Evolutionary conservation across 2,329 filamentous ascomycete species (phyloP), one percentile per base, ranked within the genome.

Genomic region (Sclerotinia minor): DNA sequence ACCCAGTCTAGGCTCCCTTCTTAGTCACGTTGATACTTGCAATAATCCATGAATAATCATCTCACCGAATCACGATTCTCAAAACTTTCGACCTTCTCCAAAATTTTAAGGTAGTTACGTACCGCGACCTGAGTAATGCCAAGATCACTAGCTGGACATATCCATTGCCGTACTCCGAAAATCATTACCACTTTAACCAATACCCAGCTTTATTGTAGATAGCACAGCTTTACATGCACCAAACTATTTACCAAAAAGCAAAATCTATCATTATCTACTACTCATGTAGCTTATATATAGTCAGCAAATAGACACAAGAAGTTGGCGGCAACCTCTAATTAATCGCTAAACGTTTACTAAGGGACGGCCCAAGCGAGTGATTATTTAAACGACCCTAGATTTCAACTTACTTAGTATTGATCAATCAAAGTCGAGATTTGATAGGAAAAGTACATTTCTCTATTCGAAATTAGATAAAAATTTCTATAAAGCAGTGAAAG

Each of bases 71-170:
- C 53, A 26, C 44, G 26, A 47, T 65, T 58, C 1, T 65, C 29
- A 26, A 65, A 24, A 49, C 0, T 11, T 5, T 58, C 49, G 5
- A 65, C 24, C 44, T 49, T 50, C 15, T 58, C 53, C 24, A 65
- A 9, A 6, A 58, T 58, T 9, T 29, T 41, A 24, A 57, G 13
- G n/a, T 26, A 11, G 44, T 65, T 35, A 38, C 50, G n/a, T n/a
- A n/a, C n/a, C 6, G 52, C 41, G 19, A 58, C 57, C 15, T 50
- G 53, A 7, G 44, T 58, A 13, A 58, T 21, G 24, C 64, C 52
- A n/a, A 58, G 41, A 49, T 65, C 64, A 5, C 64, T 53, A 38
- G 53, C 64, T 17, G 64, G 41, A 41, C 64, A 65, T 24, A 38
- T 57, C 13, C 26, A 53, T 24, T 29, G 26, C 5, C 64, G 41